These are phyloP conservation scores for Xylariales sp. DNA, from an alignment of 2,329 filamentous ascomycete genomes.

Conservation along the genomic window DNA sequence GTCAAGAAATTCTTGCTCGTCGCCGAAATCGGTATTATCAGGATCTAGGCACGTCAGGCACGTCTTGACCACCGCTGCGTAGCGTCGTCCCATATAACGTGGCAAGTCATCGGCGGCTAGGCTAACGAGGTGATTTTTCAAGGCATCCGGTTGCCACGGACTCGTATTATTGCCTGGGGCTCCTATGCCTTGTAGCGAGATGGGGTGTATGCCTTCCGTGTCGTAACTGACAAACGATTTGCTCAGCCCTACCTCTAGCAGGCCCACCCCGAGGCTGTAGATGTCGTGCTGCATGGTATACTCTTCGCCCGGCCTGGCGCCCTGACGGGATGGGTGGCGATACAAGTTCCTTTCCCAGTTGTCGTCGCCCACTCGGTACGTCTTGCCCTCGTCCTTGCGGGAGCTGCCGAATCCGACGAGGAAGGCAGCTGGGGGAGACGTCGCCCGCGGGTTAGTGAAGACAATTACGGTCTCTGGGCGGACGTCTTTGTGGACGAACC, in stretches of 20 bases:
- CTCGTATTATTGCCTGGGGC: background rate
- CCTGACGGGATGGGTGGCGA: conserved; percentile 38
- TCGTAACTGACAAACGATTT: conserved; percentile 40
- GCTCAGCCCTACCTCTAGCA: conserved; percentile 63
- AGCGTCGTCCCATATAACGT: conserved; percentile 44
- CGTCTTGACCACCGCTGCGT: conserved; percentile 45
- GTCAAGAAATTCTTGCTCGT: conserved; percentile 46
- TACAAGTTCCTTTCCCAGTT: conserved; percentile 37
- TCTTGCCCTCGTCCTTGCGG: conserved; percentile 22
- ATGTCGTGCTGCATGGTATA: too few relatives aligned
- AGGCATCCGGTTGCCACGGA: background rate
- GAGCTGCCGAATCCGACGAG: conserved; percentile 11
- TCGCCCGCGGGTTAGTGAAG: too few relatives aligned
- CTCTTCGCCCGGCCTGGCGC: conserved; percentile 7
- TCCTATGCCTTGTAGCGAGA: background rate
- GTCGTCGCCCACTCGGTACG: conserved; percentile 26
- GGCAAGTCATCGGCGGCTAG: conserved; percentile 28
- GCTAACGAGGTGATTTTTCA: conserved; percentile 6
- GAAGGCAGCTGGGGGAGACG: too few relatives aligned
- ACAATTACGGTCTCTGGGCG: too few relatives aligned
- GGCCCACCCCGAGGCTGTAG: conserved; percentile 58
- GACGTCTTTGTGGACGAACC: too few relatives aligned
- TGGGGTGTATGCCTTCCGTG: background rate
- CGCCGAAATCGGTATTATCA: conserved; percentile 47
- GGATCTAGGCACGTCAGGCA: conserved; percentile 51